A percentile compares a stretch with the other conserved stretches of the same genome.
Evolutionary conservation across 2,329 filamentous ascomycete genomes (phyloP).

Genomic region (Reticulascus tulasneorum): DNA sequence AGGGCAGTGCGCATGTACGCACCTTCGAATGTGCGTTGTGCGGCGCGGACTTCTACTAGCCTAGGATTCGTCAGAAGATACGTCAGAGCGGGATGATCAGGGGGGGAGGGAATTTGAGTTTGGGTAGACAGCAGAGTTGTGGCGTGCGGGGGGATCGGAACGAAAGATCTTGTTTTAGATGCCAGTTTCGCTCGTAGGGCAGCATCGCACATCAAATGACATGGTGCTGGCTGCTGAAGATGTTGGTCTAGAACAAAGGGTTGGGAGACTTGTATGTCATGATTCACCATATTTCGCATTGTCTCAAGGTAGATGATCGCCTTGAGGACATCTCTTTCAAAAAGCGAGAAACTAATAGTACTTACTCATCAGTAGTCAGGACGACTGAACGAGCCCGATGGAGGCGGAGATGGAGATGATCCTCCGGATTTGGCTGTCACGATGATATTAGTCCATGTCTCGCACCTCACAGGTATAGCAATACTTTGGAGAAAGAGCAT

Average conservation of each 20-base stretch:
- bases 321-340: no score
- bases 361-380: slow-evolving; percentile 71
- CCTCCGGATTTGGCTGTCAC: slow-evolving; percentile 59
- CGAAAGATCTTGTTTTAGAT: no score
- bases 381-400: slow-evolving; percentile 82
- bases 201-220: no score
- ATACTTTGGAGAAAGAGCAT: background rate
- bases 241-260: no score
- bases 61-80: no score
- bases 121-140: background rate
- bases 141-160: no score
- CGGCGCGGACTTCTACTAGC: slow-evolving; percentile 89
- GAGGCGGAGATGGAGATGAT: slow-evolving; percentile 72
- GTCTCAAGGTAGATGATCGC: no score
- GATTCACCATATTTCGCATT: no score
- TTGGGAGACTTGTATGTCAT: no score
- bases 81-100: slow-evolving; percentile 1
- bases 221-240: no score
- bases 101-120: background rate
- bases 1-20: slow-evolving; percentile 94
- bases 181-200: no score
- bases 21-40: slow-evolving; percentile 94
- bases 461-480: slow-evolving; percentile 16
- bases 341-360: no score
- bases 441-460: background rate